phyloP scores from a whole-genome alignment of 768 basidiomycete species.

The Tricholoma flavovirens region DNA sequence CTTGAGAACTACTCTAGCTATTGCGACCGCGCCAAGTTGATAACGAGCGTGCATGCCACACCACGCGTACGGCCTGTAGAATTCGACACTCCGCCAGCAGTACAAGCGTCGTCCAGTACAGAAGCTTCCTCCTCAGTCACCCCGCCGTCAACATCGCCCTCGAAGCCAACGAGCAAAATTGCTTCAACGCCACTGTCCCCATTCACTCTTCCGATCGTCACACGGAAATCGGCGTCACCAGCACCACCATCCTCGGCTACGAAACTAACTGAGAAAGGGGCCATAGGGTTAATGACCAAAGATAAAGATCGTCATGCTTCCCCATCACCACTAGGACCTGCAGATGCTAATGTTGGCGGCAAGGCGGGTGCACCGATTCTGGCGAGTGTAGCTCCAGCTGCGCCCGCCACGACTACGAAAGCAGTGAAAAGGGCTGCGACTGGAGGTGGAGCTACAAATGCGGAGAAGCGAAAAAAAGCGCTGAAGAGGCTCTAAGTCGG shows the following conservation, averaged over 20 bases:
- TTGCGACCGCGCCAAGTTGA: constrained; percentile 78
- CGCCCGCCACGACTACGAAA: constrained; percentile 42
- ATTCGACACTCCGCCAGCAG: constrained; percentile 49
- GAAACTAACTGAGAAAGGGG: constrained; percentile 39
- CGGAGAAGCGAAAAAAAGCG: constrained; percentile 87
- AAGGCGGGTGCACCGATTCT: constrained; percentile 29
- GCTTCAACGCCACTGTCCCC: constrained; percentile 18
- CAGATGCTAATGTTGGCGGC: constrained; percentile 60
- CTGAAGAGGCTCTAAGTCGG: constrained; percentile 60
- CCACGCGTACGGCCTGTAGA: constrained; percentile 69
- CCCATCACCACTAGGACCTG: constrained; percentile 64
- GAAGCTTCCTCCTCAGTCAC: constrained; percentile 26
- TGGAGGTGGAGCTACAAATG: constrained; percentile 42
- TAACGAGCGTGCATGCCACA: constrained; percentile 89
- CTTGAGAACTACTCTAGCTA: constrained; percentile 89
- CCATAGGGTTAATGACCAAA: constrained; percentile 23
- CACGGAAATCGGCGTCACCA: constrained; percentile 41
- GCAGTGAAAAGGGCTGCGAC: constrained; percentile 67
- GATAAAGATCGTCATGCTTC: constrained; percentile 55
- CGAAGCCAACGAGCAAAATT: constrained; percentile 11
- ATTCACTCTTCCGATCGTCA: constrained; percentile 36
- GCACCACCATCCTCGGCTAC: constrained; percentile 34
- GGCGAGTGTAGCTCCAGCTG: constrained; percentile 27
- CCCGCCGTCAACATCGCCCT: constrained; percentile 15
- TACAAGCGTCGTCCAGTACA: constrained; percentile 25